Base-by-base conservation (phyloP, 495 filamentous ascomycete genomes). In the Cairneyella variabilis region DNA sequence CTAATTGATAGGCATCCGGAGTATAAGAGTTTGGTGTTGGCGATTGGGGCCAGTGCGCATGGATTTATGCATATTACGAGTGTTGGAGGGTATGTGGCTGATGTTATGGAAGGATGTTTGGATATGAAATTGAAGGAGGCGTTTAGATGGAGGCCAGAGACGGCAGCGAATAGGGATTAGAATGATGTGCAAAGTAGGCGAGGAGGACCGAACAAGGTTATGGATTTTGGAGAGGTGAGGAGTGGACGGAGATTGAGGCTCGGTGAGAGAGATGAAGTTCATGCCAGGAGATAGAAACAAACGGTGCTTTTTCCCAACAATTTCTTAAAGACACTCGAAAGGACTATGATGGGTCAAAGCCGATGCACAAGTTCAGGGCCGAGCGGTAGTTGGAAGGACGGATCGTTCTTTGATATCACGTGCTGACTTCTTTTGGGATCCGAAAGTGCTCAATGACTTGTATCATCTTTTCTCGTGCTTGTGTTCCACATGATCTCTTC, bases 111-210 rank as follows among this genome's bases (percentile, higher is more conserved):
- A 42, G 71, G 68, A 0, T 66, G 47, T 14, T 36, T 77, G 16
- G 67, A 71, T 28, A 57, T 60, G 10, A 66, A 69, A 43, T 43
- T 76, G 48, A 68, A 62, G 42, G 45, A 69, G 18, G 69, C 68
- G 17, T 65, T 78, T n/a, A 67, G 72, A 20, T 82, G 77, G 76
- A 60, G 76, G 25, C 77, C 78, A 0, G 74, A 79, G 47, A 73
- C 58, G 3, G 75, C 75, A 5, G 59, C 69, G 0, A 41, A 68
- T 30, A 59, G 77, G 25, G 69, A 79, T 55, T 81, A 77, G 77
- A 59, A 61, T 36, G 65, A 68, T 60, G 76, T 73, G 0, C 76
- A 80, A 56, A 62, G 66, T n/a, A 63, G 76, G 12, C 74, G 68
- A 56, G 77, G 74, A 3, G 78, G 68, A 5, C 64, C 66, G 0